Conservation (phyloP, 345 rosid genomes). For the Aurinia saxatilis region DNA sequence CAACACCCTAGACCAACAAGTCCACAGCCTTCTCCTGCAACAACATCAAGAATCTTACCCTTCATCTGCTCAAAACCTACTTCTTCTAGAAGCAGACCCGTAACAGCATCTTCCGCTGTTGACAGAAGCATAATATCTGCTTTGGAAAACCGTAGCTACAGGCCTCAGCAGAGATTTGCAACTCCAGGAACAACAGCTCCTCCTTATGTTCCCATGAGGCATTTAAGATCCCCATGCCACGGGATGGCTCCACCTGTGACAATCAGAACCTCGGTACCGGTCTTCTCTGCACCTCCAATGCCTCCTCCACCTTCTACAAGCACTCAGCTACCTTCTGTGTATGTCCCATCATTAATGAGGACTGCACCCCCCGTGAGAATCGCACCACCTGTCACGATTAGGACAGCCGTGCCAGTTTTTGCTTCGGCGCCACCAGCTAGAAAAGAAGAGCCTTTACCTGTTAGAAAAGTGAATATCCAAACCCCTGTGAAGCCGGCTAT, state of each 20-base stretch:
- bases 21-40: conserved; percentile 60
- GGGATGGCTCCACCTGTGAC: conserved; percentile 86
- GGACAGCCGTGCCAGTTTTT: conserved; percentile 66
- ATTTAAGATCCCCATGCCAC: conserved; percentile 46
- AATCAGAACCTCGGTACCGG: conserved; percentile 68
- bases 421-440: conserved; percentile 44
- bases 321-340: conserved; percentile 35
- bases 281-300: conserved; percentile 74
- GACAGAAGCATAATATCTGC: conserved; percentile 17
- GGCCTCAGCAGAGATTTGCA: conserved; percentile 50
- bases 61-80: conserved; percentile 58
- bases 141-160: conserved; percentile 36
- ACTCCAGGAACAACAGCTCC: conserved; percentile 73
- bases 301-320: conserved; percentile 45
- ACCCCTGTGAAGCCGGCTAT: conserved; percentile 6
- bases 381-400: conserved; percentile 67
- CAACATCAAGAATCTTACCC: conserved; percentile 86
- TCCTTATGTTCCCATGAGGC: conserved; percentile 77
- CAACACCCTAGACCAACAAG: conserved; percentile 81
- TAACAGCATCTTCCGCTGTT: conserved; percentile 9
- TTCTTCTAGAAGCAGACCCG: conserved; percentile 46
- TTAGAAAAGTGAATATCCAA: conserved; percentile 36
- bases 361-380: conserved; percentile 34
- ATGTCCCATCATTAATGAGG: conserved; percentile 34
- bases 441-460: conserved; percentile 26